These are phyloP conservation scores for Tricholoma saponaceum DNA, from an alignment of 768 basidiomycete species.

Conservation along the genomic window DNA sequence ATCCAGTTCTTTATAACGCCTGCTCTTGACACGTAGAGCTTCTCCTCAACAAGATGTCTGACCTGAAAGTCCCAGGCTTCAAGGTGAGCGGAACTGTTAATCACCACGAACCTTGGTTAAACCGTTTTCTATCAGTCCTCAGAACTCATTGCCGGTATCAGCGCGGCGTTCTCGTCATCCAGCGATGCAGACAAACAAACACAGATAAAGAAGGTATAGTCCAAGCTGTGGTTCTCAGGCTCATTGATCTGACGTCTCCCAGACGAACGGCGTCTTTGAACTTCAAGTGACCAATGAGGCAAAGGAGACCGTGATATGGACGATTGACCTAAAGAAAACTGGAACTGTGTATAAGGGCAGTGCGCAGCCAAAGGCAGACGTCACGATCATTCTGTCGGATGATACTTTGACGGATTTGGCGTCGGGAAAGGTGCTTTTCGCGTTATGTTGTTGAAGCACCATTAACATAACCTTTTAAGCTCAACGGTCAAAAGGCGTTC, in stretches of 20 bases:
- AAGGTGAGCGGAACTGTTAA: slow-evolving; percentile 38
- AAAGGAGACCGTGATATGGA: slow-evolving; percentile 77
- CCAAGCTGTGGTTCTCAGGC: background rate
- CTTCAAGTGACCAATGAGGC: slow-evolving; percentile 71
- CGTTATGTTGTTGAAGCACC: background rate
- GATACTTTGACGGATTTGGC: slow-evolving; percentile 72
- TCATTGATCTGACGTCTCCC: background rate
- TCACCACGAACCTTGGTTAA: background rate
- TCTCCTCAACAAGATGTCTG: slow-evolving; percentile 48
- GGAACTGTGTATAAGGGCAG: slow-evolving; percentile 74
- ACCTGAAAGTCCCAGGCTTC: slow-evolving; percentile 71
- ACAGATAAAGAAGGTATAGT: slow-evolving; percentile 69
- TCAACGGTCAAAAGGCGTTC: slow-evolving; percentile 92
- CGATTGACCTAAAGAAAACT: slow-evolving; percentile 88
- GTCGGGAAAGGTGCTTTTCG: slow-evolving; percentile 53
- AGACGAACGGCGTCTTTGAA: slow-evolving; percentile 90
- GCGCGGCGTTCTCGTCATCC: slow-evolving; percentile 46
- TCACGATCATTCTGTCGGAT: slow-evolving; percentile 75
- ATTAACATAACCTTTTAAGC: slow-evolving; percentile 31
- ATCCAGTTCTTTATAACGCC: background rate
- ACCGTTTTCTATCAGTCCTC: slow-evolving; percentile 50
- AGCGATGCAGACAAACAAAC: slow-evolving; percentile 59
- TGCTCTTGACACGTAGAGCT: slow-evolving; percentile 7
- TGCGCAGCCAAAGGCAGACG: slow-evolving; percentile 73
- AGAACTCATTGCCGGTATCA: slow-evolving; percentile 53